phyloP scores from a whole-genome alignment of 306 rosid species.

The Morella rubra region DNA sequence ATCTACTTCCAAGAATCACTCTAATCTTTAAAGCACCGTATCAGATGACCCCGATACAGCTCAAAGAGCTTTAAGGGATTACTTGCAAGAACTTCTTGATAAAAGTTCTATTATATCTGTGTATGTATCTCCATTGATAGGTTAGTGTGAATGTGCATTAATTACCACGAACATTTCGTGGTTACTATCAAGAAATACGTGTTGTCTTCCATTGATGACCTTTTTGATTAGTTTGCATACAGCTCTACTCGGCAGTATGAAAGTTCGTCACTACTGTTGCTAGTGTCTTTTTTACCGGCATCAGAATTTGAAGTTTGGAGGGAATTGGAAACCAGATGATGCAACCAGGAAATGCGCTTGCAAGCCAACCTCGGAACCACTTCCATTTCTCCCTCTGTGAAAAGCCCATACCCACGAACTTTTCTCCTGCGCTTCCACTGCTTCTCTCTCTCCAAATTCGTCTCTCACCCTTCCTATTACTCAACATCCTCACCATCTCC shows the following conservation, averaged over 20 bases:
- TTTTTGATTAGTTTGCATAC: too few relatives aligned
- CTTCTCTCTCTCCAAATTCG: conserved; percentile 1
- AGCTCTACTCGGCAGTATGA: not conserved
- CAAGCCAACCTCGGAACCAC: conserved; percentile 33
- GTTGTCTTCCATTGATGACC: too few relatives aligned
- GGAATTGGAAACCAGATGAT: conserved; percentile 17
- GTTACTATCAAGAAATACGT: too few relatives aligned
- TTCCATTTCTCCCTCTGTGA: conserved; percentile 16
- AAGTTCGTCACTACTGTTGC: not conserved
- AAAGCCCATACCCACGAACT: not conserved
- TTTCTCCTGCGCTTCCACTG: not conserved
- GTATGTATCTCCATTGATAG: too few relatives aligned
- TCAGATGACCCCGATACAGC: too few relatives aligned
- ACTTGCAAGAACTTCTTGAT: too few relatives aligned
- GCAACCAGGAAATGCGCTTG: conserved; percentile 39
- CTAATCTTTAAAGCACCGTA: too few relatives aligned
- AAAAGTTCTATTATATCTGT: too few relatives aligned
- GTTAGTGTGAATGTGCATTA: too few relatives aligned
- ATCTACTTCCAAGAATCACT: too few relatives aligned
- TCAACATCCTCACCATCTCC: conserved; percentile 12
- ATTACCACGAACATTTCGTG: too few relatives aligned
- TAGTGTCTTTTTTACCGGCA: not conserved
- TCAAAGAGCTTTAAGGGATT: too few relatives aligned
- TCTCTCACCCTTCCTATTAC: not conserved
- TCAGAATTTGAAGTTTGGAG: not conserved